These are phyloP conservation scores for Excoecaria agallocha DNA, from an alignment of 345 rosid species.

Conservation along the genomic window DNA sequence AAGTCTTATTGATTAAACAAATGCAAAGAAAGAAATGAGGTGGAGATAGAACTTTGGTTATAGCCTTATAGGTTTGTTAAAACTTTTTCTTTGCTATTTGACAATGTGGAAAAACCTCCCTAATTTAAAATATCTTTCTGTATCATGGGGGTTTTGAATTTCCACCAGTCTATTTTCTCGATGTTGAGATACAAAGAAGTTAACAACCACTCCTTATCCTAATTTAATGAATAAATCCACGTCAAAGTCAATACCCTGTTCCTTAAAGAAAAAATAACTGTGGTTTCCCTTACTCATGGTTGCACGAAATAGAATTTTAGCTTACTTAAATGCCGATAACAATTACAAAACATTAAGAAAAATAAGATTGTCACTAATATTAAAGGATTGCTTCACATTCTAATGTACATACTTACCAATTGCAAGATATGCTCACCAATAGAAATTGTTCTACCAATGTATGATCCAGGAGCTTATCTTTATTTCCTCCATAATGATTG, in stretches of 20 bases:
- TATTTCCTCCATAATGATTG: no score
- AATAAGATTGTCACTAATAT: no score
- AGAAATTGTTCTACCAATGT: no score
- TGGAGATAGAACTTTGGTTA: constrained; percentile 10
- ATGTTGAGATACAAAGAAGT: neutral
- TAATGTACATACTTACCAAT: no score
- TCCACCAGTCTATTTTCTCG: neutral
- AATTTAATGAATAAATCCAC: neutral
- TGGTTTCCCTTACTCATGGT: neutral
- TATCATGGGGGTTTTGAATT: neutral
- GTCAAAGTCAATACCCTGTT: constrained; percentile 12
- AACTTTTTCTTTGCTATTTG: no score
- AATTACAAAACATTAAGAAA: no score
- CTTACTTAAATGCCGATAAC: no score
- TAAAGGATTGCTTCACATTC: no score
- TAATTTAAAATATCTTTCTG: constrained; percentile 1
- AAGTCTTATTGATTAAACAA: neutral
- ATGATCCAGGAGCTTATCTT: no score
- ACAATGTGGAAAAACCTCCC: constrained; percentile 11
- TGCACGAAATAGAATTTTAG: no score
- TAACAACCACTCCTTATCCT: neutral
- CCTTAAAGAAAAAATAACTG: constrained; percentile 2
- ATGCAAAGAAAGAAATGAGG: neutral
- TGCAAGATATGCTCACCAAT: no score
- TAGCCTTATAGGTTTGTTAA: no score